Percentiles rank a stretch among this genome's conserved stretches.
phyloP scores from a whole-genome alignment of 1,139 yeast genomes.

The Geotrichum australiense region DNA sequence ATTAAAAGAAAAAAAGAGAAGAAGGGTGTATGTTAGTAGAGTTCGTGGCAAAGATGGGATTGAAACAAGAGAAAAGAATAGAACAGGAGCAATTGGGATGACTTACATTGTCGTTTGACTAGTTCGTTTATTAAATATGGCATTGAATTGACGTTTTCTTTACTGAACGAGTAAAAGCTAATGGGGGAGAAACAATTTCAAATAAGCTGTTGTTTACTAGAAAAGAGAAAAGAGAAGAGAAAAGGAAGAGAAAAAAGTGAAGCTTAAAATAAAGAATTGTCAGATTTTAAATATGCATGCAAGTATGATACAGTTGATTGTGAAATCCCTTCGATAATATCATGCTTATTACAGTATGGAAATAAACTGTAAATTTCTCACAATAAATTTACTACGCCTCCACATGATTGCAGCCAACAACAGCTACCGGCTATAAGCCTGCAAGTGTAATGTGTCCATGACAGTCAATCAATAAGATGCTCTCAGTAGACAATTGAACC shows the following conservation, averaged over 20 bases:
- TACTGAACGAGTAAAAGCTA: neutral
- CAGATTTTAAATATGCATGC: too few relatives aligned
- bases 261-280: neutral
- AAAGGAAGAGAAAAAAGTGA: neutral
- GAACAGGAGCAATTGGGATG: neutral
- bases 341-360: too few relatives aligned
- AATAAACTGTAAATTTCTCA: too few relatives aligned
- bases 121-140: neutral
- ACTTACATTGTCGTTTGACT: slow-evolving; percentile 14
- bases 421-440: too few relatives aligned
- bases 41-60: neutral
- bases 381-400: too few relatives aligned
- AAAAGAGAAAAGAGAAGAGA: slow-evolving; percentile 2
- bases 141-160: neutral
- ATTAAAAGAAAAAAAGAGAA: slow-evolving; percentile 2
- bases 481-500: too few relatives aligned
- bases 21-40: neutral
- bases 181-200: neutral
- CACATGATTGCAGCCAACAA: too few relatives aligned
- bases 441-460: too few relatives aligned
- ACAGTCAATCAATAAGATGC: too few relatives aligned
- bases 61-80: neutral
- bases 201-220: neutral
- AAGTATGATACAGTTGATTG: too few relatives aligned
- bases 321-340: too few relatives aligned